A percentile compares a stretch with the other conserved stretches of the same genome.
phyloP scores from a whole-genome alignment of 1,284 basidiomycete genomes.

The Neotropicomus parvogracilis region DNA sequence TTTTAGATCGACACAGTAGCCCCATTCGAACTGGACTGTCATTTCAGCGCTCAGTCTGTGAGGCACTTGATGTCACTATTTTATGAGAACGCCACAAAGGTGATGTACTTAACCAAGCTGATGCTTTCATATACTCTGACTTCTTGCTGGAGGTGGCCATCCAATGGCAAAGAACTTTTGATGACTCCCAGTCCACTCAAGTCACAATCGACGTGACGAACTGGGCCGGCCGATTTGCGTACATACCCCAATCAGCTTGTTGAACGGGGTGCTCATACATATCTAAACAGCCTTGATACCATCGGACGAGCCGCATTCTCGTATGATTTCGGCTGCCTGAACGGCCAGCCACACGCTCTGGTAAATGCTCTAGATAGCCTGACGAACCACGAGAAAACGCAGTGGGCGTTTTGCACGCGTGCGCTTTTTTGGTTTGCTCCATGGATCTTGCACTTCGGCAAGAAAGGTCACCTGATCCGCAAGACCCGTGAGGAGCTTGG shows the following conservation, averaged over 20 bases:
- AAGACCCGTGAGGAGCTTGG: conserved; percentile 49
- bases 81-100: conserved; percentile 46
- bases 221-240: conserved; percentile 61
- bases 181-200: conserved; percentile 33
- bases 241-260: conserved; percentile 17
- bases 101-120: conserved; percentile 17
- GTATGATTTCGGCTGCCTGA: conserved; percentile 51
- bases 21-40: neutral
- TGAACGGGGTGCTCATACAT: conserved; percentile 2
- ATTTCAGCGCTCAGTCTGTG: conserved; percentile 47
- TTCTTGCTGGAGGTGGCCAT: conserved; percentile 34
- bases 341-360: conserved; percentile 43
- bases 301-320: conserved; percentile 55
- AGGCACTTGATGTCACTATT: conserved; percentile 47
- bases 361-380: conserved; percentile 50
- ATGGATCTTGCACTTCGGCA: conserved; percentile 48
- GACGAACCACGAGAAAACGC: conserved; percentile 54
- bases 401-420: conserved; percentile 59
- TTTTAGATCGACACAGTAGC: neutral
- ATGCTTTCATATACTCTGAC: neutral
- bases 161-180: conserved; percentile 46
- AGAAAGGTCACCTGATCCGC: conserved; percentile 55
- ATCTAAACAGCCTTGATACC: conserved; percentile 45
- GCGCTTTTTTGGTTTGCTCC: conserved; percentile 59
- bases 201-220: conserved; percentile 51